Evolutionary conservation across 2,329 filamentous ascomycete genomes (phyloP), one percentile per base, ranked within the genome.

Genomic region (Erysiphe pulchra): DNA sequence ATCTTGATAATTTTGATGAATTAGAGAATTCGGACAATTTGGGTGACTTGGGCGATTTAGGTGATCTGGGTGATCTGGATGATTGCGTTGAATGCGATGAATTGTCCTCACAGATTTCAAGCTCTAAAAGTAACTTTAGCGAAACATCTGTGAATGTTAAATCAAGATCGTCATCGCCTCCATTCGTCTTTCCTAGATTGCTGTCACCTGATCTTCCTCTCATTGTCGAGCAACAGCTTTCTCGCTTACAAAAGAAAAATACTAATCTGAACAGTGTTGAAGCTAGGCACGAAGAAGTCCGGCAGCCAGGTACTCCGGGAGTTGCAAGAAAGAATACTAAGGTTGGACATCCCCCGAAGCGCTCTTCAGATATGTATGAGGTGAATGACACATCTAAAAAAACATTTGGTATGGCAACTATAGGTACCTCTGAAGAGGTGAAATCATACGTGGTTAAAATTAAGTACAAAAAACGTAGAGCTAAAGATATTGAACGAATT

Each of bases 321-420:
- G 57, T 59, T 36, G 57, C 57, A n/a, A 52, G 53, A 14, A 59
- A 58, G 43, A 55, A 54, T 7, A 48, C 55, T 18, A 58, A 56
- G 38, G 47, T 56, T 48, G 56, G 55, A 18, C 55, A 56, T 47
- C 55, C 55, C 14, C 55, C 56, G 1, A 57, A 56, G 48, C 53
- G 50, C 42, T 44, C 30, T 17, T 49, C 42, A 14, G 53, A 54
- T n/a, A 50, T 52, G 2, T 52, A 46, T 45, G 54, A 51, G 28
- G 28, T 46, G 17, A 49, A 49, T 2, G 48, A 47, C 0, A 13
- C 12, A 11, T n/a, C 13, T 8, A 47, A 52, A 10, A 20, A 41
- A 3, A 24, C 7, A 13, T 13, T 4, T 40, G 12, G n/a, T 17
- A 13, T 13, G 6, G 7, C 16, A 24, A 18, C 9, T 13, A 40